Conservation (phyloP, 2,329 filamentous ascomycete genomes). For the Colletotrichum tropicicola region DNA sequence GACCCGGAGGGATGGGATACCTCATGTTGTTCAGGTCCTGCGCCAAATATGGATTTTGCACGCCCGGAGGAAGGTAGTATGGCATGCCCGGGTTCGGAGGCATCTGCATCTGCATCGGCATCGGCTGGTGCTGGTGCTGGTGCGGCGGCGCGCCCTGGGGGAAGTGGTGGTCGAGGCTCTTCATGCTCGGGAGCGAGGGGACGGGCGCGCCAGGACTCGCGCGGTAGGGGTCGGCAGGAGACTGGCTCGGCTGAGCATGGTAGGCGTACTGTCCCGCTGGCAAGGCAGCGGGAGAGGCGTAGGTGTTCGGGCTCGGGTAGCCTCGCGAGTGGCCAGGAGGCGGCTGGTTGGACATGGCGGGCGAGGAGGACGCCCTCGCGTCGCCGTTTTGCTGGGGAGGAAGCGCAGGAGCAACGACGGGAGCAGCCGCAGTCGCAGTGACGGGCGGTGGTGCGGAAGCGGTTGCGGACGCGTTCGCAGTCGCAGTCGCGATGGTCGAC, state of each 20-base stretch:
- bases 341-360: conserved; percentile 33
- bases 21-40: conserved; percentile 55
- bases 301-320: conserved; percentile 31
- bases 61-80: conserved; percentile 51
- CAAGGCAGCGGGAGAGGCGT: conserved; percentile 20
- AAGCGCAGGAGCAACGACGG: neutral
- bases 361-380: conserved; percentile 31
- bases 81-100: conserved; percentile 44
- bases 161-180: conserved; percentile 48
- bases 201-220: conserved; percentile 41
- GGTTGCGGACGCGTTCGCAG: conserved; percentile 9
- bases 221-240: conserved; percentile 46
- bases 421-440: neutral
- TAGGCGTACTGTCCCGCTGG: conserved; percentile 30
- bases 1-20: conserved; percentile 53
- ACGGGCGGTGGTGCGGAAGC: neutral
- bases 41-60: conserved; percentile 31
- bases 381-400: conserved; percentile 30
- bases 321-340: conserved; percentile 29
- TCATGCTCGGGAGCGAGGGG: conserved; percentile 51
- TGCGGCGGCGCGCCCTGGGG: conserved; percentile 36
- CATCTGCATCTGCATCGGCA: conserved; percentile 46
- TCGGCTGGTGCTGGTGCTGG: conserved; percentile 34
- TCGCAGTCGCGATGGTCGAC: conserved; percentile 25
- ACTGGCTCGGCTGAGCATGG: conserved; percentile 31